Evolutionary conservation across 257 asterid genomes (phyloP).

Genomic region (Petunia axillaris): DNA sequence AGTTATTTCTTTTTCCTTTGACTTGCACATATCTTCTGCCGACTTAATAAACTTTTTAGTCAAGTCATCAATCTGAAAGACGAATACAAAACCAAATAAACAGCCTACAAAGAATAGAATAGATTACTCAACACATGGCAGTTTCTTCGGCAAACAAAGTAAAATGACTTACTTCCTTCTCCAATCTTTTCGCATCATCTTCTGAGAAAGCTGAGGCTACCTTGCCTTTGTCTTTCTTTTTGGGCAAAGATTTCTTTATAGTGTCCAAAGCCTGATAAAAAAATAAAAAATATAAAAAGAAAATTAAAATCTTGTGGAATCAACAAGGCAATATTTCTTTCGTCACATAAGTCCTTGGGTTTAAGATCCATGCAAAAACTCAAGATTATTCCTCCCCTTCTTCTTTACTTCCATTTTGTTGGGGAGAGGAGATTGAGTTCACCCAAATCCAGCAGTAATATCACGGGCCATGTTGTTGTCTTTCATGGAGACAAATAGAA

Average conservation of each 20-base stretch:
- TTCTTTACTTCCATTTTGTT: conserved; percentile 9
- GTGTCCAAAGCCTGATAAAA: conserved; percentile 71
- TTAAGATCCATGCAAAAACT: neutral
- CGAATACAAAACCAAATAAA: conserved; percentile 19
- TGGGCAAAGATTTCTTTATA: conserved; percentile 75
- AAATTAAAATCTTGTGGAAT: conserved; percentile 14
- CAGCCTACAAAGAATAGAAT: neutral
- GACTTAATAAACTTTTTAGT: conserved; percentile 85
- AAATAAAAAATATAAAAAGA: neutral
- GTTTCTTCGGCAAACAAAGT: conserved; percentile 9
- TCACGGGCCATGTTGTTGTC: neutral
- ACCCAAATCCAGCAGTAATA: neutral
- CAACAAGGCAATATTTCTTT: neutral
- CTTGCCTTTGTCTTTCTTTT: conserved; percentile 78
- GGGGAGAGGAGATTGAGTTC: conserved; percentile 8
- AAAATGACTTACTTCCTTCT: conserved; percentile 73
- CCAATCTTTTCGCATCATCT: conserved; percentile 86
- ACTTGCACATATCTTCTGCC: conserved; percentile 96
- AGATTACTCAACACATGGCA: neutral
- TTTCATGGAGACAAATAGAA: neutral
- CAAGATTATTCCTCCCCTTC: neutral
- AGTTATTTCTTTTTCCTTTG: conserved; percentile 86
- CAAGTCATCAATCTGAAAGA: conserved; percentile 76
- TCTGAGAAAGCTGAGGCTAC: conserved; percentile 60
- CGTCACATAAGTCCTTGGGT: neutral